phyloP scores from a whole-genome alignment of 1,284 basidiomycete species.

The Sparassis latifolia region DNA sequence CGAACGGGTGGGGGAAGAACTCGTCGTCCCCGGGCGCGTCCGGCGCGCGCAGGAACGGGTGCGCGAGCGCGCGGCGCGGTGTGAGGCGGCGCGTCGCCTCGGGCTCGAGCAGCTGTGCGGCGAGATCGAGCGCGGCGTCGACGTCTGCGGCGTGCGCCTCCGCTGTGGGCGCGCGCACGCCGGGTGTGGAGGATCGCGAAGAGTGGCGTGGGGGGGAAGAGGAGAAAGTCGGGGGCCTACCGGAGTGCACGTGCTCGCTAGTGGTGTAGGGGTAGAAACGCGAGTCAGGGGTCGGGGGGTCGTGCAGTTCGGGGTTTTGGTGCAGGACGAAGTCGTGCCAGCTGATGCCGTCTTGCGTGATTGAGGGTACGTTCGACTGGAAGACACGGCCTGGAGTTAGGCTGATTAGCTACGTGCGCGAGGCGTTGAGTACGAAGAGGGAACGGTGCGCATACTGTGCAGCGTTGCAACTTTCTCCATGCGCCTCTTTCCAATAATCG shows the following conservation, averaged over 20 bases:
- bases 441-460: slow-evolving; percentile 63
- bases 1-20: slow-evolving; percentile 60
- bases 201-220: slow-evolving; percentile 19
- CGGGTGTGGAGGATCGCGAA: slow-evolving; percentile 18
- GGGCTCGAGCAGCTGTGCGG: slow-evolving; percentile 65
- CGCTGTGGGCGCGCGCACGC: slow-evolving; percentile 11
- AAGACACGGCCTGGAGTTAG: slow-evolving; percentile 69
- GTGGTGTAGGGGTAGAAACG: slow-evolving; percentile 46
- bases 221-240: slow-evolving; percentile 26
- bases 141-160: slow-evolving; percentile 50
- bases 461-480: slow-evolving; percentile 87
- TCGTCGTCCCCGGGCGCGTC: slow-evolving; percentile 49
- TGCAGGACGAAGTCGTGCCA: slow-evolving; percentile 71
- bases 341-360: slow-evolving; percentile 57
- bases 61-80: slow-evolving; percentile 68
- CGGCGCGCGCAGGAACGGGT: slow-evolving; percentile 59
- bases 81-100: slow-evolving; percentile 74
- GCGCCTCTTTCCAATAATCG: slow-evolving; percentile 76
- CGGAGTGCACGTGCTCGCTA: slow-evolving; percentile 1
- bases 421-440: too few species aligned
- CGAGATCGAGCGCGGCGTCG: slow-evolving; percentile 66
- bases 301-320: slow-evolving; percentile 71
- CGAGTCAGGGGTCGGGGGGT: slow-evolving; percentile 44
- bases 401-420: too few species aligned
- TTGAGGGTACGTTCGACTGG: slow-evolving; percentile 76